phyloP scores from a whole-genome alignment of 1,284 basidiomycete species.

The Ganoderma boninense region DNA sequence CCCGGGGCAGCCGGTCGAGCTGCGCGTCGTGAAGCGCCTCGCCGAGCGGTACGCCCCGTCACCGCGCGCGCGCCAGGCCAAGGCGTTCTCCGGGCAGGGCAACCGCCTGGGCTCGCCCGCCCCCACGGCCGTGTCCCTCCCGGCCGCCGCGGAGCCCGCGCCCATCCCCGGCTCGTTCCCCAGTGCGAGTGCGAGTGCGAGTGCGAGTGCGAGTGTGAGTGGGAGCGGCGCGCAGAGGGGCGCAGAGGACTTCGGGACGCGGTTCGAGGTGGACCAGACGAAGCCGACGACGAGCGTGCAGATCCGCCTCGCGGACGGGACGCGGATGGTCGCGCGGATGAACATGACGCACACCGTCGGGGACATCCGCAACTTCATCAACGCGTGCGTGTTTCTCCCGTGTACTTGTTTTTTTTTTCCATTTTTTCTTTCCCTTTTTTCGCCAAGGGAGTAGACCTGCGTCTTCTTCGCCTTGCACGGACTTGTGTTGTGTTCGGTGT shows the following conservation, averaged over 20 bases:
- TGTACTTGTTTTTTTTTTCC: neutral
- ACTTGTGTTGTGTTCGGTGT: neutral
- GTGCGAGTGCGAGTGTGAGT: constrained; percentile 18
- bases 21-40: constrained; percentile 81
- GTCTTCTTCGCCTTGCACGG: too few species aligned
- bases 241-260: constrained; percentile 54
- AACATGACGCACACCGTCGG: constrained; percentile 92
- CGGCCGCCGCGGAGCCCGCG: constrained; percentile 40
- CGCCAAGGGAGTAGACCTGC: too few species aligned
- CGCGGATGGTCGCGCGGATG: constrained; percentile 89
- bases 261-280: constrained; percentile 84
- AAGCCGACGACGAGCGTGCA: constrained; percentile 93
- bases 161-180: constrained; percentile 70
- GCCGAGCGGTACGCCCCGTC: constrained; percentile 79
- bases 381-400: constrained; percentile 71
- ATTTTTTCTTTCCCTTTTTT: neutral
- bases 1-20: constrained; percentile 86
- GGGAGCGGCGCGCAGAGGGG: constrained; percentile 36
- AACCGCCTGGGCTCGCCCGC: constrained; percentile 83
- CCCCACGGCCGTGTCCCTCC: constrained; percentile 39
- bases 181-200: constrained; percentile 13
- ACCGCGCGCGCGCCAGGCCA: constrained; percentile 44
- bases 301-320: constrained; percentile 90
- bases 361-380: constrained; percentile 89
- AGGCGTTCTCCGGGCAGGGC: constrained; percentile 80